Evolutionary conservation across 2,329 filamentous ascomycete species (phyloP).

Genomic region (Aspergillus unguis): DNA sequence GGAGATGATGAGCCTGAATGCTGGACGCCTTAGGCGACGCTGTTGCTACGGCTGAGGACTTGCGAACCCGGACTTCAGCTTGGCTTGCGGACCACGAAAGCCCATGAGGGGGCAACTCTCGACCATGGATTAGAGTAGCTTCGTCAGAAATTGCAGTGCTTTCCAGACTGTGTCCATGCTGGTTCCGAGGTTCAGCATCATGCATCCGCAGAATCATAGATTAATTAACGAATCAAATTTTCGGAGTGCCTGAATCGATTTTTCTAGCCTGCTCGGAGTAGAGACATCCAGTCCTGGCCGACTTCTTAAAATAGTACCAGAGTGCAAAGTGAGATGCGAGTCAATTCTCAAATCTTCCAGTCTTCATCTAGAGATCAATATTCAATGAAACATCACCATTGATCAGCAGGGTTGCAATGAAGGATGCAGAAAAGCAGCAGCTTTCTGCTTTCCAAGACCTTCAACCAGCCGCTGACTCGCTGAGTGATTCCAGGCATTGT

Average conservation of each 20-base stretch:
- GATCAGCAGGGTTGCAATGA: neutral
- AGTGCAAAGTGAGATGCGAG: neutral
- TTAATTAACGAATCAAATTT: neutral
- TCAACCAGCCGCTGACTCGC: neutral
- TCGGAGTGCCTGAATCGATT: neutral
- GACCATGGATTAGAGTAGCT: neutral
- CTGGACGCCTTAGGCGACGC: neutral
- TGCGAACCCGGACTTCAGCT: neutral
- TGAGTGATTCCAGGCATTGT: neutral
- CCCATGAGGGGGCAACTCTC: neutral
- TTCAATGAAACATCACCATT: neutral
- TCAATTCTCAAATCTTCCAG: neutral
- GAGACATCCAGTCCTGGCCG: neutral
- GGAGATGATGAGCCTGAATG: neutral
- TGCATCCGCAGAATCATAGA: no score
- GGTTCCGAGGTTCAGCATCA: no score
- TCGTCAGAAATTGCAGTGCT: neutral
- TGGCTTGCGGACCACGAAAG: neutral
- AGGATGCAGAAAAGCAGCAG: neutral
- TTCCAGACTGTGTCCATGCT: no score
- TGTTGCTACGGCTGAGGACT: neutral
- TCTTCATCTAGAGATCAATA: neutral
- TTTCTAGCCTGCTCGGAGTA: neutral
- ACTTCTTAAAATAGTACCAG: constrained; percentile 11
- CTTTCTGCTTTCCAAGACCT: neutral